Evolutionary conservation across 768 basidiomycete species (phyloP).

Genomic region (Coprinopsis sp.): DNA sequence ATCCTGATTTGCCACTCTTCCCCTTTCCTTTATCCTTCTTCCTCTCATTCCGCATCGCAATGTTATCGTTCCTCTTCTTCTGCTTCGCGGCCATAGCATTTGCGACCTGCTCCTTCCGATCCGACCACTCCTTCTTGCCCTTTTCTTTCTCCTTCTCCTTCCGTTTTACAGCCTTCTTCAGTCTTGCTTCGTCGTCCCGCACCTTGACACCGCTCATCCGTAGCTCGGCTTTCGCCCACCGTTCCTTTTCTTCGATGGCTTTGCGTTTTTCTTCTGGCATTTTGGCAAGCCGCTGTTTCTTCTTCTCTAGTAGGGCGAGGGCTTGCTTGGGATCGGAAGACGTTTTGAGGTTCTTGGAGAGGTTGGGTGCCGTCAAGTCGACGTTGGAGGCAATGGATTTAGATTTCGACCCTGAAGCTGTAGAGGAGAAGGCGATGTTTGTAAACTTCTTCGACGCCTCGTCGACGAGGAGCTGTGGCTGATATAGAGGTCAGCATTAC

Average conservation of each 20-base stretch:
- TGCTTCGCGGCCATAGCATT: conserved; percentile 78
- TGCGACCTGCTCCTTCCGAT: conserved; percentile 74
- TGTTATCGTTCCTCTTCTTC: conserved; percentile 90
- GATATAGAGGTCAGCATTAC: conserved; percentile 7
- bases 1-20: too few species aligned
- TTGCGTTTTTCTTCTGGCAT: conserved; percentile 84
- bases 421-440: conserved; percentile 65
- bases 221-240: conserved; percentile 88
- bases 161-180: conserved; percentile 93
- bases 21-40: too few species aligned
- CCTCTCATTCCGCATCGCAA: conserved; percentile 81
- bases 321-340: conserved; percentile 83
- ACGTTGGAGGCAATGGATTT: not conserved
- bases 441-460: conserved; percentile 35
- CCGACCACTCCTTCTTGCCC: conserved; percentile 85
- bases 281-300: conserved; percentile 70
- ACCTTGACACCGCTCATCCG: conserved; percentile 90
- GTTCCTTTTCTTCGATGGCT: conserved; percentile 72
- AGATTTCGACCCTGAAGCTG: conserved; percentile 40
- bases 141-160: conserved; percentile 88
- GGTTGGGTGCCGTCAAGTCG: not conserved
- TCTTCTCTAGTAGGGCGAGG: conserved; percentile 69
- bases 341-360: conserved; percentile 56
- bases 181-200: conserved; percentile 71
- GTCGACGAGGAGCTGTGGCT: conserved; percentile 77